These are phyloP conservation scores for Colletotrichum camelliae DNA, from an alignment of 2,329 filamentous ascomycete genomes.

Conservation along the genomic window DNA sequence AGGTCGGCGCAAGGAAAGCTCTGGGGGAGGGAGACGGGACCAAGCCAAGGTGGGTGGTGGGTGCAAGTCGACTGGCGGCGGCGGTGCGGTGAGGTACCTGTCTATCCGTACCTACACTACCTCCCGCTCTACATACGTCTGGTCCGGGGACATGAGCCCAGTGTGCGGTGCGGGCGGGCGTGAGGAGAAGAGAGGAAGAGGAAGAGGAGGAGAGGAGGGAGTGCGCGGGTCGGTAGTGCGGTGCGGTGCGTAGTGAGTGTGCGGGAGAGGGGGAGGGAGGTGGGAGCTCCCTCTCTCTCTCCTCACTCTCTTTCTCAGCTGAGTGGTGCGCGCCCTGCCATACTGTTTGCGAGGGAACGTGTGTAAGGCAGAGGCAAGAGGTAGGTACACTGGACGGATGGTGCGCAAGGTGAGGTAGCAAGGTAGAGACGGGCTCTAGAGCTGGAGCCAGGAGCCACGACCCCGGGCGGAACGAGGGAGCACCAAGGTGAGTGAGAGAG, in stretches of 20 bases:
- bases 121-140: not conserved
- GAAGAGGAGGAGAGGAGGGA: not conserved
- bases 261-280: conserved; percentile 1
- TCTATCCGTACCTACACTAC: not conserved
- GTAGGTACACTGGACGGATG: not conserved
- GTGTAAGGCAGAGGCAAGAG: not conserved
- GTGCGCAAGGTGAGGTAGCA: not conserved
- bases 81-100: not conserved
- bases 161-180: conserved; percentile 7
- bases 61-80: conserved; percentile 16
- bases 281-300: conserved; percentile 13
- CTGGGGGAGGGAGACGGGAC: conserved; percentile 16
- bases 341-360: conserved; percentile 17
- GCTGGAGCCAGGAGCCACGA: conserved; percentile 10
- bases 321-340: conserved; percentile 2
- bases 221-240: conserved; percentile 5
- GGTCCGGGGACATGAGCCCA: not conserved
- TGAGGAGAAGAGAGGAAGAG: not conserved
- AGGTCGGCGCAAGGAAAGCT: conserved; percentile 22
- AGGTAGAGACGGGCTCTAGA: conserved; percentile 1
- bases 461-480: not conserved
- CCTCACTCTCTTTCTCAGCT: conserved; percentile 4
- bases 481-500: conserved; percentile 2
- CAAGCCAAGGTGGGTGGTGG: conserved; percentile 14
- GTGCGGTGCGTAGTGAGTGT: not conserved